A percentile compares a stretch with the other conserved stretches of the same genome.
Conservation (phyloP, 2,329 filamentous ascomycete species). For the Ophiostoma ips region DNA sequence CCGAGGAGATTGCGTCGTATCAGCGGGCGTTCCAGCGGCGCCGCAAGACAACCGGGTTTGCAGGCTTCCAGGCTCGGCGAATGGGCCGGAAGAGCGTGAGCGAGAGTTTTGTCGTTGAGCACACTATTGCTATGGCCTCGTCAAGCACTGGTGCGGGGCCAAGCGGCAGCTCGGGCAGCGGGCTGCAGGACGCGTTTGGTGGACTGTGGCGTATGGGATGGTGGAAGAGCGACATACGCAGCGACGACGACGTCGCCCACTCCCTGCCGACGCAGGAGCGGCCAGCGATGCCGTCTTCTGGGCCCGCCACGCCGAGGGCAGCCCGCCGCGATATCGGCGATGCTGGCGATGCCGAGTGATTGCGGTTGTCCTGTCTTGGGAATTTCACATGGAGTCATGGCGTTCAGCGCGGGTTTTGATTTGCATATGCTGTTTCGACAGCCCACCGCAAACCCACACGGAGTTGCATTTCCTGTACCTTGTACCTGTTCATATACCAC, state of each 20-base stretch:
- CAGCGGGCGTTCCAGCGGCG: constrained; percentile 26
- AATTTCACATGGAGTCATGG: too few relatives aligned
- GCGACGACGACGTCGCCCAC: constrained; percentile 7
- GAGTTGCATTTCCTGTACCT: too few relatives aligned
- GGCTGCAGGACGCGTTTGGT: constrained; percentile 34
- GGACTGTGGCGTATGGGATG: constrained; percentile 42
- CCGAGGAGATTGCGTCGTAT: constrained; percentile 10
- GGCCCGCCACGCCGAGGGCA: background rate
- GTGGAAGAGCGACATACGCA: constrained; percentile 26
- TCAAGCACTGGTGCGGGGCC: background rate
- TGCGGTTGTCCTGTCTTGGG: too few relatives aligned
- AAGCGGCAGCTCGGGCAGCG: constrained; percentile 15
- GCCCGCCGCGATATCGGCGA: background rate
- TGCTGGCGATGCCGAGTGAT: too few relatives aligned
- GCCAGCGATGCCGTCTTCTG: background rate
- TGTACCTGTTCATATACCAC: too few relatives aligned
- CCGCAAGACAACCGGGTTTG: constrained; percentile 47
- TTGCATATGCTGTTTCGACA: too few relatives aligned
- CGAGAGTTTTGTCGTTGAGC: constrained; percentile 1
- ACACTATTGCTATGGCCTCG: background rate
- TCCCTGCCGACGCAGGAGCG: background rate
- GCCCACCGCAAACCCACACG: too few relatives aligned
- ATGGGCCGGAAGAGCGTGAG: constrained; percentile 22
- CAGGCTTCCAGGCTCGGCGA: constrained; percentile 42
- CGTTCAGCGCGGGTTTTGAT: too few relatives aligned